Base-by-base conservation (phyloP, 2,329 filamentous ascomycete genomes). In the Curvularia eragrostidis region DNA sequence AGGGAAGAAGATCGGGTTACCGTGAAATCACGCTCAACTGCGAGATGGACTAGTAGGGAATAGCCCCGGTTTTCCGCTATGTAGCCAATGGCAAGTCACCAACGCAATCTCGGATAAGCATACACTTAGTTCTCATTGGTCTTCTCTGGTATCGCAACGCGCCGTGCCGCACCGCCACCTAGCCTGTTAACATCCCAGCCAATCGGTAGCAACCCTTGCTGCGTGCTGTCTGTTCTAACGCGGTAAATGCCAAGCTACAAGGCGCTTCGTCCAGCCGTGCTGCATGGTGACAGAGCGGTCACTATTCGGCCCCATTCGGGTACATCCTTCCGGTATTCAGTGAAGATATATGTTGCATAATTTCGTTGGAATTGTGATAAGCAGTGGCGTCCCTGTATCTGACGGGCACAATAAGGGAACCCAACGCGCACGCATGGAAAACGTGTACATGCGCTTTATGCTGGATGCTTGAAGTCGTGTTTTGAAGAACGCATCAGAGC, bases 401-500 rank as follows among this genome's bases (percentile, higher is more conserved):
- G 15, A 18, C 15, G 15, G 5, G 15, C n/a, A 36, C 1, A 18
- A 36, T 15, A 18, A 36, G 3, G 15, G 7, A 36, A 36, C 34
- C 5, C 13, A 15, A 18, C 34, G 18, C 8, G 15, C n/a, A 18
- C 34, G 15, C 34, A 36, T 36, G 5, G 34, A 18, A 18, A 36
- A 36, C 2, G 12, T 18, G 5, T 41, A 41, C 8, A 41, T 21
- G 38, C 13, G 19, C 18, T 23, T 41, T 21, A 41, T 41, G 38
- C 19, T 41, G 38, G 23, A 41, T 41, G 18, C 23, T 41, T 4
- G 18, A 41, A 41, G 7, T 23, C 2, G 9, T 51, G 42, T 62
- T 47, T 59, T 59, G 30, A 53, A 19, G 19, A 64, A 61, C 61
- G 61, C 43, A 28, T 41, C 21, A 13, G 59, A 48, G 32, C 52